phyloP scores from a whole-genome alignment of 2,329 filamentous ascomycete genomes.

The Pezicula radicicola region DNA sequence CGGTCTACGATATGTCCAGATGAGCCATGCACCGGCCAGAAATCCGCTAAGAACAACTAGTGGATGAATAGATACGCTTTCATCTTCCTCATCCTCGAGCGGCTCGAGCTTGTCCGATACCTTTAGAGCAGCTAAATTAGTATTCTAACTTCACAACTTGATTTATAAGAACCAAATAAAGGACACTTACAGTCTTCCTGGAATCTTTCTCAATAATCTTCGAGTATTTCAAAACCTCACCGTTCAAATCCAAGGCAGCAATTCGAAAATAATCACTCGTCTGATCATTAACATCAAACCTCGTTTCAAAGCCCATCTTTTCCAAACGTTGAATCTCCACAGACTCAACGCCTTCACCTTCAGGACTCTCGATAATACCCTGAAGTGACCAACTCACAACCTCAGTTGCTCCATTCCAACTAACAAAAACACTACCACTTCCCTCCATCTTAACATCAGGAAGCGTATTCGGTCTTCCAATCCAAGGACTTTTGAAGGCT shows the following conservation, averaged over 20 bases:
- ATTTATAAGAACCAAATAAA: too few relatives aligned
- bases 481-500: constrained; percentile 32
- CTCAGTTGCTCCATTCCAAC: constrained; percentile 47
- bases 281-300: neutral
- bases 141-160: too few relatives aligned
- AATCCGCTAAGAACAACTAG: too few relatives aligned
- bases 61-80: neutral
- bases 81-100: too few relatives aligned
- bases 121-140: too few relatives aligned
- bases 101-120: too few relatives aligned
- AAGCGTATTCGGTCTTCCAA: constrained; percentile 26
- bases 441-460: constrained; percentile 26
- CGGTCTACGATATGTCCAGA: too few relatives aligned
- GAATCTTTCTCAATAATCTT: neutral
- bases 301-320: constrained; percentile 1
- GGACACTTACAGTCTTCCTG: neutral
- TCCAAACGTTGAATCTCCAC: neutral
- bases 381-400: constrained; percentile 34
- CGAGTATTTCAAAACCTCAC: neutral
- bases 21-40: too few relatives aligned
- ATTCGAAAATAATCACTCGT: neutral
- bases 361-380: neutral
- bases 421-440: constrained; percentile 38
- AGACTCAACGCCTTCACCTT: neutral
- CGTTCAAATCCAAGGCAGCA: neutral